Conservation (phyloP, 805 yeast species). For the Blastobotrys attinorum region DNA sequence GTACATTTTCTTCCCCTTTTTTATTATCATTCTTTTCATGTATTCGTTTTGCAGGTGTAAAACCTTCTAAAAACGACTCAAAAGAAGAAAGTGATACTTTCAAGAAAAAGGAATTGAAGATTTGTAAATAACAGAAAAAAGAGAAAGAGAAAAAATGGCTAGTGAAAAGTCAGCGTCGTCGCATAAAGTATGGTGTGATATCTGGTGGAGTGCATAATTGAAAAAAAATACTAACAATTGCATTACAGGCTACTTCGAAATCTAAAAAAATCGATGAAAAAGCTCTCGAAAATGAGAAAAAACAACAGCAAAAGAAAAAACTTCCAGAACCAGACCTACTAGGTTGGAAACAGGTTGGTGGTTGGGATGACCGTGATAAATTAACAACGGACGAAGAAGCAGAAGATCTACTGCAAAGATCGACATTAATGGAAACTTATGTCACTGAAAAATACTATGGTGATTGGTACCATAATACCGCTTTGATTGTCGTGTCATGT, state of each 20-base stretch:
- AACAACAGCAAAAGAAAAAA: constrained; percentile 13
- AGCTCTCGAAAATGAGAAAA: constrained; percentile 4
- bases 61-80: too few species aligned
- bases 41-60: too few species aligned
- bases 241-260: background rate
- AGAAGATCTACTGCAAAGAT: constrained; percentile 57
- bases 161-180: background rate
- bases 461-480: constrained; percentile 95
- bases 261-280: constrained; percentile 7
- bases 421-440: constrained; percentile 67
- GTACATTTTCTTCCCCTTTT: too few species aligned
- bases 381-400: constrained; percentile 56
- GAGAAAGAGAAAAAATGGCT: background rate
- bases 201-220: too few species aligned
- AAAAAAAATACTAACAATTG: too few species aligned
- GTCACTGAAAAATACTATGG: constrained; percentile 76
- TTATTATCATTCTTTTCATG: too few species aligned
- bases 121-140: too few species aligned
- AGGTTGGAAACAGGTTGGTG: constrained; percentile 94
- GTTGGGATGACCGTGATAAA: constrained; percentile 66
- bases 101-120: too few species aligned
- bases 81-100: too few species aligned
- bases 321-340: constrained; percentile 53
- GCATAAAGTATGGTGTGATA: too few species aligned
- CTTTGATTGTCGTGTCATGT: constrained; percentile 56